Conservation (phyloP, 768 basidiomycete genomes). For the Hysterangium stoloniferum region DNA sequence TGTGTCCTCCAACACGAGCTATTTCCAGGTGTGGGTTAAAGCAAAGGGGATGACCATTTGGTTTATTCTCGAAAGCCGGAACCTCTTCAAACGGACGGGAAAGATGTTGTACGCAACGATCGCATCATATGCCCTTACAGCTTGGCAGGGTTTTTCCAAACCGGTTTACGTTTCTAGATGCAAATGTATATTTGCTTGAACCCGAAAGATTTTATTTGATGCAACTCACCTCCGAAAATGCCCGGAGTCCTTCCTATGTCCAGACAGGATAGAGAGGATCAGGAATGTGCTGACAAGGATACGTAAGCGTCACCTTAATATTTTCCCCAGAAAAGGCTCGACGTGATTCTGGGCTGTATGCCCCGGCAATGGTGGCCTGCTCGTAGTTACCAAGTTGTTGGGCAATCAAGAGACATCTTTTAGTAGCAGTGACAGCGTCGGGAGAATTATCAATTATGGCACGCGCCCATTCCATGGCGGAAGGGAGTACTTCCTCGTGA, state of each 20-base stretch:
- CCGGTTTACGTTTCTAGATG: conserved; percentile 38
- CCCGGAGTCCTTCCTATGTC: conserved; percentile 59
- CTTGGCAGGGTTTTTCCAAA: conserved; percentile 52
- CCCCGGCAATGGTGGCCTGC: conserved; percentile 40
- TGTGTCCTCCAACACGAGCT: too few species aligned
- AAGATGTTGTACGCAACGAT: too few species aligned
- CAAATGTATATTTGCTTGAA: not conserved
- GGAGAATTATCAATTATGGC: conserved; percentile 62
- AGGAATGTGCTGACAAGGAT: not conserved
- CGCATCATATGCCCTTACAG: too few species aligned
- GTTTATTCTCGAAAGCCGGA: too few species aligned
- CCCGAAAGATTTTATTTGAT: not conserved
- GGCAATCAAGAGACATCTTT: conserved; percentile 52
- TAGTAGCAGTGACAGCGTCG: conserved; percentile 71
- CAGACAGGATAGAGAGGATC: not conserved
- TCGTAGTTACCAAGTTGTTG: conserved; percentile 45
- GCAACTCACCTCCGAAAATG: conserved; percentile 59
- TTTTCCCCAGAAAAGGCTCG: conserved; percentile 55
- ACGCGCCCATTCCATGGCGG: conserved; percentile 55
- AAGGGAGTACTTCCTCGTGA: conserved; percentile 41
- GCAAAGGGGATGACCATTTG: too few species aligned
- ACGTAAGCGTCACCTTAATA: conserved; percentile 45
- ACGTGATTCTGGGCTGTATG: conserved; percentile 39
- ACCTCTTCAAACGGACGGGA: too few species aligned
- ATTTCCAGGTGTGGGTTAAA: too few species aligned